Evolutionary conservation across 2,329 filamentous ascomycete genomes (phyloP), one percentile per base, ranked within the genome.

Genomic region (Beauveria pseudobassiana): DNA sequence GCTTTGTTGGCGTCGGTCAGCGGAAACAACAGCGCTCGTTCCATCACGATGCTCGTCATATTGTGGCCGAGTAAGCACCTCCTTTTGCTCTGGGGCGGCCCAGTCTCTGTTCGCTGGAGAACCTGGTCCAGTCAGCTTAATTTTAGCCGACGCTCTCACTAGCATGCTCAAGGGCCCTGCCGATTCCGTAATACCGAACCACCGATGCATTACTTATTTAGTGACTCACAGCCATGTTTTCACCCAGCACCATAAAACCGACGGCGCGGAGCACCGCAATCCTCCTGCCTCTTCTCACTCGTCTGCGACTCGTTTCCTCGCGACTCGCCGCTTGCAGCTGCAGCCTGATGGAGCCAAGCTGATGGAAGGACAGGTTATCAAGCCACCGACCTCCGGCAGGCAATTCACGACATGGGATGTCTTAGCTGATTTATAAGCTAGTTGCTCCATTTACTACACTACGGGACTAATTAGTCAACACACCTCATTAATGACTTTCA

Each of bases 361-460:
- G 55, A 40, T 49, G 24, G 55, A 48, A 49, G 28, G 8, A 38
- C 42, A 5, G 12, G 40, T 5, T 10, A 22, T 38, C 43, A 48
- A 57, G 43, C 43, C 55, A 58, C 54, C 42, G 18, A 57, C 43
- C 10, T 20, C 54, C 54, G 54, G 54, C 54, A 57, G 54, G 54
- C 54, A 57, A 57, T 38, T 57, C 20, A 14, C 18, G 42, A 48
- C 42, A 38, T 57, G 26, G 54, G 42, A 5, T 16, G 28, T 18
- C 54, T 28, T 14, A 57, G 34, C 34, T 38, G 16, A 38, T 38
- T 16, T 14, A 38, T 38, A 38, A 5, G 16, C 12, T 38, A 38
- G 34, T 38, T 14, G 34, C 12, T 14, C 12, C 5, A 5, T 38
- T 38, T 38, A 38, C 12, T 6, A 38, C 34, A 38, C 34, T 38